phyloP scores from a whole-genome alignment of 306 rosid genomes.

The Astragalus glycyphyllos region DNA sequence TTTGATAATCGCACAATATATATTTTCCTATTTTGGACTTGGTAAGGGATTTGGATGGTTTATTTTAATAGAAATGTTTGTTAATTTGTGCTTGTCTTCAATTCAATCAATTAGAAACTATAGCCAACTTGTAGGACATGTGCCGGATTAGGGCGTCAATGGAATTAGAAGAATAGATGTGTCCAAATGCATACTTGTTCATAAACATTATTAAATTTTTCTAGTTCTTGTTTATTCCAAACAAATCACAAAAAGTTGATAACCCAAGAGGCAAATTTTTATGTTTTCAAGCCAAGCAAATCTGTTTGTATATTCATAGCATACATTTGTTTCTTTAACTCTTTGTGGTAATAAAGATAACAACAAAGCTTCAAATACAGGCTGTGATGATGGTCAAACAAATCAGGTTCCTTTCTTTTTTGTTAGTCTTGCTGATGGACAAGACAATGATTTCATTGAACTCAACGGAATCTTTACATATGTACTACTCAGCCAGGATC shows the following conservation, averaged over 20 bases:
- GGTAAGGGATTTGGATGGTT: neutral
- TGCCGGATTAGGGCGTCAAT: neutral
- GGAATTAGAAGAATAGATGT: neutral
- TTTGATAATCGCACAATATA: neutral
- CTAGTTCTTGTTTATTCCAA: neutral
- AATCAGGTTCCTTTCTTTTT: too few species aligned
- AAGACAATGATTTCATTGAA: slow-evolving; percentile 12
- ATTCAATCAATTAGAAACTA: neutral
- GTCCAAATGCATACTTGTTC: neutral
- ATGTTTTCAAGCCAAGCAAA: neutral
- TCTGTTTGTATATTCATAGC: neutral
- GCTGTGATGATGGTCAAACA: neutral
- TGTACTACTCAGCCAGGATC: neutral
- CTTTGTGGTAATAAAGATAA: neutral
- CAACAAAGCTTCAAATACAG: neutral
- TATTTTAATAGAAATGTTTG: neutral
- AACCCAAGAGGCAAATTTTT: neutral
- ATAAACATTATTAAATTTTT: neutral
- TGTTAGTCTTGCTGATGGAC: too few species aligned
- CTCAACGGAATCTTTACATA: neutral
- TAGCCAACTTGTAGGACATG: neutral
- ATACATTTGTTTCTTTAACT: neutral
- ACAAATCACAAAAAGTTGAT: neutral
- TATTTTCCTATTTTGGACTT: neutral
- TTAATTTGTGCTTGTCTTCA: neutral